Base-by-base conservation (phyloP, 495 filamentous ascomycete genomes). In the Paragyromitra xinjiangensis region DNA sequence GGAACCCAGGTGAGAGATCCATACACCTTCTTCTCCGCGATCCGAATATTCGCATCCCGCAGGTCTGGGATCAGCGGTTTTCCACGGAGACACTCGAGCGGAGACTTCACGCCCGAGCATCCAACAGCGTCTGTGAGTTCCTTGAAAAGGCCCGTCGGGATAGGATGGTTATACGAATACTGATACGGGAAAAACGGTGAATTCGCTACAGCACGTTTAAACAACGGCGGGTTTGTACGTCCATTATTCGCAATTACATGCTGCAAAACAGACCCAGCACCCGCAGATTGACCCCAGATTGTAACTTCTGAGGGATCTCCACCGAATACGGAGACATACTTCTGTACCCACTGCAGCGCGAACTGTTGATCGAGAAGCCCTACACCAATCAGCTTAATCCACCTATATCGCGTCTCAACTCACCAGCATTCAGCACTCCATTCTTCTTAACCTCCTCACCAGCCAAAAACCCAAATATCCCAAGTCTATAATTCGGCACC, bases 281-380 rank as follows among this genome's bases (percentile, higher is more conserved):
- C 86, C 84, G 29, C 29, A 34, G 29, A 34, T 34, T 34, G 29
- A 3, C 29, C 29, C 29, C 29, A 34, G 29, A 34, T 3, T 2
- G 29, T 34, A 34, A 34, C 29, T 34, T 34, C 29, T 34, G 29
- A 34, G 4, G 29, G 29, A 3, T 34, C 29, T 34, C 29, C 29
- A 34, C 29, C 29, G 29, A 34, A 34, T 34, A 34, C 82, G 85
- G 70, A 84, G 14, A 78, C 67, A 29, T 78, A n/a, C 26, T 68
- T 84, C 6, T 85, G 84, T 0, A 88, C 83, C 88, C 88, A 89
- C 66, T 87, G 74, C 44, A 89, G 77, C 37, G 85, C 88, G 1
- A 85, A 82, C 0, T 85, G 82, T 50, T 70, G 53, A 42, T 79
- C 72, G 53, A 70, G 50, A 4, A 76, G 29, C 8, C 77, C 59